Evolutionary conservation across 2,329 filamentous ascomycete species (phyloP), one percentile per base, ranked within the genome.

Genomic region (Xylaria arbuscula): DNA sequence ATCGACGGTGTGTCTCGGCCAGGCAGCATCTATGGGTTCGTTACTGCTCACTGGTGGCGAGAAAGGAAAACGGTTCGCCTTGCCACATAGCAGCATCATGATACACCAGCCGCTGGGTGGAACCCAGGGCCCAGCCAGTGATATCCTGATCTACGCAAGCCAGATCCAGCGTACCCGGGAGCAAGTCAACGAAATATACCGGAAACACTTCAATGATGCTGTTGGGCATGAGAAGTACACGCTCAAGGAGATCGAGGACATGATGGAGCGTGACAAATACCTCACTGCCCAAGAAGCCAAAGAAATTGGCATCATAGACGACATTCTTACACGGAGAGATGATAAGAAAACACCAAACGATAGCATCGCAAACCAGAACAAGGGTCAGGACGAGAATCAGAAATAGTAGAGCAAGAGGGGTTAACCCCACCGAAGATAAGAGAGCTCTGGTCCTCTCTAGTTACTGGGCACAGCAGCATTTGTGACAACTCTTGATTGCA

Each of bases 261-360:
- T 98, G 80, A 98, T 99, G 95, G 96, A 99, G 84, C 86, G 96
- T 66, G 96, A 99, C 80, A 96, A 96, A 77, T 98, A 98, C 75
- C 87, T 99, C 86, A 92, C 91, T 64, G 94, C 94, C 0, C 84
- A 93, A 54, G 94, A 99, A 83, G 96, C 96, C 9, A 84, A 93
- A 75, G 93, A 97, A 59, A 87, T 97, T 80, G 96, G 96, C 0
- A 93, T 99, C 74, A 90, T 99, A 70, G 96, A 99, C 79, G 90
- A 95, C 82, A 94, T 99, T 69, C 78, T 99, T 74, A 86, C 89
- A 55, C 87, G 87, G 82, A 86, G 93, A 28, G 82, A 82, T 22
- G 78, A 79, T 38, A 81, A 83, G 58, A 81, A 79, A 56, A 34
- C 54, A 58, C 56, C 67, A 36, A 57, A 62, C 9, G 63, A 66